Evolutionary conservation across 1,139 yeast genomes (phyloP), one percentile per base, ranked within the genome.

Genomic region (Geotrichum europaeum): DNA sequence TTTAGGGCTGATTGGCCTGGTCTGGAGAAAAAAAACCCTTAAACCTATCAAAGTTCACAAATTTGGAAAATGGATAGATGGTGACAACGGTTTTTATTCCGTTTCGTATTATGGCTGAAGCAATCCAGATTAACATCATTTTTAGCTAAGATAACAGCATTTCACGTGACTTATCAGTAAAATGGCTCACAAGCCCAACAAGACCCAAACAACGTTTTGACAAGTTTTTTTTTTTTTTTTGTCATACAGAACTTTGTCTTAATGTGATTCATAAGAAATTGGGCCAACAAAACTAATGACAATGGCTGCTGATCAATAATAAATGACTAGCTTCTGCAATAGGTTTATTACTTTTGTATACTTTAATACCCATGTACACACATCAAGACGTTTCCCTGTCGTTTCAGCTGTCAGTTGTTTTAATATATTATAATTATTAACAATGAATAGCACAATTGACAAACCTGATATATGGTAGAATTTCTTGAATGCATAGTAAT

Each of bases 81-180:
- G 43, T 36, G 43, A 36, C 43, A 36, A 36, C 43, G 43, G 43
- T 36, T 36, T 36, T 36, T 36, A 5, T 13, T 36, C n/a, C 18
- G n/a, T 36, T 36, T 36, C n/a, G 43, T n/a, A n/a, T 36, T 36
- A 6, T 5, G 18, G 43, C 43, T 36, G 43, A 36, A 1, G 18
- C n/a, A 36, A 36, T 36, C 43, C 6, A 13, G 15, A 12, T 36
- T 36, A 36, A 12, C 20, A 25, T 51, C 54, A 51, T 51, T 18
- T 32, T 5, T 9, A 18, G 28, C n/a, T 30, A 3, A 22, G 54
- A 30, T 51, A 51, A 51, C 54, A 51, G 34, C 54, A 30, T 51
- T 51, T 51, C 54, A 51, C 54, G 54, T 51, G 54, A 51, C 45
- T 13, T 36, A 13, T 32, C 36, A 32, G 15, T 10, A 32, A 32